These are phyloP conservation scores for Thalia dealbata DNA, from an alignment of 176 grass and related monocot genomes.

Conservation along the genomic window DNA sequence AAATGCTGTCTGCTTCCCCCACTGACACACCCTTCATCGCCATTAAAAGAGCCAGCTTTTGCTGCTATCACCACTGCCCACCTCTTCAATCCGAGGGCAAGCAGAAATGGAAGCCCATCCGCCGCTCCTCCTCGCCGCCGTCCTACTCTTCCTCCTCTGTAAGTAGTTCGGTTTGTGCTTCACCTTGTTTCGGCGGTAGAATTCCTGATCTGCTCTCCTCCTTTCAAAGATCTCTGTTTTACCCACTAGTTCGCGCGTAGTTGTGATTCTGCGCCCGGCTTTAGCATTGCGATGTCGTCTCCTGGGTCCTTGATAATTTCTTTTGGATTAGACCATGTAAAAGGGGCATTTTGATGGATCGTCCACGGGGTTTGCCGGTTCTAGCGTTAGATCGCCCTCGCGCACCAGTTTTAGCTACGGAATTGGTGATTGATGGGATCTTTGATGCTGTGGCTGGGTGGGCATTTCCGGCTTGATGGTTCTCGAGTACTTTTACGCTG, in stretches of 20 bases:
- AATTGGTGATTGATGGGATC: neutral
- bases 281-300: neutral
- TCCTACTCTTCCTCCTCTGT: slow-evolving; percentile 6
- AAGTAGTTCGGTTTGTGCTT: neutral
- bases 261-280: neutral
- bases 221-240: neutral
- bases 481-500: neutral
- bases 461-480: neutral
- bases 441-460: neutral
- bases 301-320: neutral
- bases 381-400: neutral
- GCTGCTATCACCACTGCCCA: no score
- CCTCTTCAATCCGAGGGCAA: neutral
- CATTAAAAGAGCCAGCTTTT: neutral
- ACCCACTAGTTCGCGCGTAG: neutral
- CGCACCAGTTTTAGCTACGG: neutral
- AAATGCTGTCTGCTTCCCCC: neutral
- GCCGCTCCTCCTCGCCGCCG: neutral
- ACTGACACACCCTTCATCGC: neutral
- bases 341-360: neutral
- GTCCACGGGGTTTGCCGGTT: neutral
- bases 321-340: neutral
- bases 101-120: neutral
- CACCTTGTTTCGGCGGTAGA: neutral
- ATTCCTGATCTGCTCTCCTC: neutral